phyloP scores from a whole-genome alignment of 345 rosid species.

The Lepidium africanum region DNA sequence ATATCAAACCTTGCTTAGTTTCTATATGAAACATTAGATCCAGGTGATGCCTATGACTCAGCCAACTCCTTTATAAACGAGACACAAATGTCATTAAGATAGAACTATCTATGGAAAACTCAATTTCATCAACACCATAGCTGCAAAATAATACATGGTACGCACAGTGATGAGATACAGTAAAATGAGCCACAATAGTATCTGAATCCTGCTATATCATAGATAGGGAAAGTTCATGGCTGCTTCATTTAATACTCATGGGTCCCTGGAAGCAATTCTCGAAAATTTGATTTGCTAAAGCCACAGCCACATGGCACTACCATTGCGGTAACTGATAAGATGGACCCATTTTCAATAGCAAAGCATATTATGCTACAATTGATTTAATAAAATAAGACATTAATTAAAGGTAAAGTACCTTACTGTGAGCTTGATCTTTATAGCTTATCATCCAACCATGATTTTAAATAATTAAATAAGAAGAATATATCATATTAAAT shows the following conservation, averaged over 20 bases:
- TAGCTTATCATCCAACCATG: slow-evolving; percentile 5
- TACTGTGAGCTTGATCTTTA: slow-evolving; percentile 8
- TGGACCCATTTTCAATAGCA: slow-evolving; percentile 16
- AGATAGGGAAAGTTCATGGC: slow-evolving; percentile 12
- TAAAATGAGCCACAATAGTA: neutral
- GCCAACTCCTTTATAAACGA: neutral
- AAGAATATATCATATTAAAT: neutral
- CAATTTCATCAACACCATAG: neutral
- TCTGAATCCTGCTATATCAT: neutral
- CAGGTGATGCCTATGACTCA: neutral
- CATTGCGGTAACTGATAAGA: slow-evolving; percentile 19
- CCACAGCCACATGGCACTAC: slow-evolving; percentile 29
- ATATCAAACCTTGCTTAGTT: neutral
- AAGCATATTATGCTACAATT: slow-evolving; percentile 3
- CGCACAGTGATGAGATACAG: neutral
- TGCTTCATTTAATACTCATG: slow-evolving; percentile 19
- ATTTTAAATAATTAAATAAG: neutral
- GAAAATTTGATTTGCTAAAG: slow-evolving; percentile 23
- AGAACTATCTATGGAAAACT: neutral
- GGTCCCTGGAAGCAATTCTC: slow-evolving; percentile 28
- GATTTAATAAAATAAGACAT: slow-evolving; percentile 1
- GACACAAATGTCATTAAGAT: neutral
- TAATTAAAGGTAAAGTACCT: neutral
- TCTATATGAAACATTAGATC: neutral
- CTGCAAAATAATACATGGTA: neutral